Evolutionary conservation across 176 grass and related monocot genomes (phyloP).

Genomic region (Avena atlantica): DNA sequence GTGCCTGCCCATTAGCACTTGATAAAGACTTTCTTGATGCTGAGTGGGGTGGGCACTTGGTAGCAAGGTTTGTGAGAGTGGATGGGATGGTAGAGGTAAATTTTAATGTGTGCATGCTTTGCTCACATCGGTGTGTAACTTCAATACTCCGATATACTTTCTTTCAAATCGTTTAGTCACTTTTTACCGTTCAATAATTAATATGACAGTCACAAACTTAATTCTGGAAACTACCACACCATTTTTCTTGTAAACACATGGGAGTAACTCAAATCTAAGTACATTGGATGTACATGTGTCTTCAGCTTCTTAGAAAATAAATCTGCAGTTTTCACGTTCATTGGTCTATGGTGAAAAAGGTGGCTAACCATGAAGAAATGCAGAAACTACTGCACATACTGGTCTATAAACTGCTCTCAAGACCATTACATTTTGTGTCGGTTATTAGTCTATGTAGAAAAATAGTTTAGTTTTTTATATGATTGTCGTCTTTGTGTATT

Average conservation of each 20-base stretch:
- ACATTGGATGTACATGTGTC: slow-evolving; percentile 4
- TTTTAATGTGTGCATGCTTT: background rate
- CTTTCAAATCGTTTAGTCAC: background rate
- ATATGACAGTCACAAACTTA: background rate
- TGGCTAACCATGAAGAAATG: slow-evolving; percentile 26
- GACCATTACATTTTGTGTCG: background rate
- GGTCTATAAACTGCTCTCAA: slow-evolving; percentile 8
- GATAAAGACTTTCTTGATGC: slow-evolving; percentile 37
- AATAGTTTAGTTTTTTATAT: slow-evolving; percentile 14
- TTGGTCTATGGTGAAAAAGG: slow-evolving; percentile 32
- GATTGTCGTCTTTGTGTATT: background rate
- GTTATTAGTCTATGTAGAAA: slow-evolving; percentile 24
- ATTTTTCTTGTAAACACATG: background rate
- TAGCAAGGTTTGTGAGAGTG: slow-evolving; percentile 14
- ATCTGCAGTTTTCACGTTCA: background rate
- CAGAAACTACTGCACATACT: slow-evolving; percentile 9
- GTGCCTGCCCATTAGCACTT: slow-evolving; percentile 16
- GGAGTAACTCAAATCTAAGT: background rate
- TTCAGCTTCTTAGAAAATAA: background rate
- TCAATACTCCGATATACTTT: background rate
- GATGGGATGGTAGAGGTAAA: background rate
- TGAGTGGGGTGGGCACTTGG: background rate
- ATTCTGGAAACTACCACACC: background rate
- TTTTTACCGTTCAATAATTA: background rate
- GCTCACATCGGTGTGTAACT: background rate